These are phyloP conservation scores for Dicorynia guianensis DNA, from an alignment of 306 rosid species.

Conservation along the genomic window DNA sequence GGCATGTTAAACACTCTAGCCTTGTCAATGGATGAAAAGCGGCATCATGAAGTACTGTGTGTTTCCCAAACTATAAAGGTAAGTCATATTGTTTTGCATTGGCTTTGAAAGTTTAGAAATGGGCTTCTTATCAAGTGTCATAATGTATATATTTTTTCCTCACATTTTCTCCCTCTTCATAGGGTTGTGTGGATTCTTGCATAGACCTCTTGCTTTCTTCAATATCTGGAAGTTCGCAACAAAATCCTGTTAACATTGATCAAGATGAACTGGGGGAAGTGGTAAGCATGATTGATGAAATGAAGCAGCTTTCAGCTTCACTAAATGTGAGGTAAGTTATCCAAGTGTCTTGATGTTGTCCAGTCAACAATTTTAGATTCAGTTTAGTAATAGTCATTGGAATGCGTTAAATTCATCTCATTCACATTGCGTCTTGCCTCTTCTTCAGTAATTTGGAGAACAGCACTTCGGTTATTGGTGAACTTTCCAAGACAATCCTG, in stretches of 20 bases:
- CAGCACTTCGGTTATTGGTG: neutral
- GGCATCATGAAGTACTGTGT: neutral
- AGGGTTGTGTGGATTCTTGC: conserved; percentile 22
- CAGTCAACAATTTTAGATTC: neutral
- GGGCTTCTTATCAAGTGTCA: neutral
- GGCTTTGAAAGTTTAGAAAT: neutral
- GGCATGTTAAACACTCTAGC: conserved; percentile 24
- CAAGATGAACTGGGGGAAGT: conserved; percentile 7
- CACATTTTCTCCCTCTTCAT: neutral
- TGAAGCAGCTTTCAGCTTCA: conserved; percentile 39
- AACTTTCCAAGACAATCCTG: neutral
- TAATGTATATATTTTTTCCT: neutral
- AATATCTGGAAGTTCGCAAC: neutral
- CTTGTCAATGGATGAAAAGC: neutral
- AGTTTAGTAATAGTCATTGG: neutral
- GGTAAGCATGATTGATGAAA: conserved; percentile 36
- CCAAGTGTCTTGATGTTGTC: neutral
- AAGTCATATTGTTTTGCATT: neutral
- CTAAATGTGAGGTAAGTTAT: conserved; percentile 44
- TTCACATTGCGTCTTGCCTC: neutral
- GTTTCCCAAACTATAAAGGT: conserved; percentile 41
- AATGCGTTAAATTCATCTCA: neutral
- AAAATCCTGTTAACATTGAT: conserved; percentile 2
- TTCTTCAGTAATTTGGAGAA: neutral
- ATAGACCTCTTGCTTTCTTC: neutral